A percentile compares a stretch with the other conserved stretches of the same genome.
Conservation (phyloP, 73 alveolate species). For the Paramecium sonneborni region DNA sequence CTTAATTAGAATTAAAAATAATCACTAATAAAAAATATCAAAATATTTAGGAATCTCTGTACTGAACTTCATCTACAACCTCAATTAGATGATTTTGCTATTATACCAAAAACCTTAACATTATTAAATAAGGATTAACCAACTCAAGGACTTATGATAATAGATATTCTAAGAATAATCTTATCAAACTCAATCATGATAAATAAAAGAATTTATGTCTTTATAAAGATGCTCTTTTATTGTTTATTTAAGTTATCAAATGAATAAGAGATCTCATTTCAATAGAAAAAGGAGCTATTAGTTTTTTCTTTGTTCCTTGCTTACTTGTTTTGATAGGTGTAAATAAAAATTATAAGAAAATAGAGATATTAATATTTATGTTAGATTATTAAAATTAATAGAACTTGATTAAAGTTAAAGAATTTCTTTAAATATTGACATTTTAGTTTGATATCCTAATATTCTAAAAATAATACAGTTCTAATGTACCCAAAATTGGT, state of each 20-base stretch:
- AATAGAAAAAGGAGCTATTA: constrained; percentile 26
- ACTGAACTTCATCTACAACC: constrained; percentile 51
- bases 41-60: constrained; percentile 54
- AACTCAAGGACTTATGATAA: neutral
- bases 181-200: neutral
- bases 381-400: neutral
- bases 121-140: constrained; percentile 11
- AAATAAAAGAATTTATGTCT: constrained; percentile 8
- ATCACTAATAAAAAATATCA: constrained; percentile 28
- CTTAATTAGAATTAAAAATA: constrained; percentile 2
- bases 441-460: neutral
- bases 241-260: neutral
- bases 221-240: constrained; percentile 12
- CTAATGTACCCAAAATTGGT: neutral
- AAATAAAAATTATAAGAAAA: constrained; percentile 28
- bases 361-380: constrained; percentile 13
- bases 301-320: neutral
- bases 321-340: neutral
- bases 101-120: constrained; percentile 36
- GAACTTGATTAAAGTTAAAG: neutral
- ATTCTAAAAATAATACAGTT: constrained; percentile 13
- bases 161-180: constrained; percentile 6
- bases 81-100: constrained; percentile 55
- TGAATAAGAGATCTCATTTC: neutral
- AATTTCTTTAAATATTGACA: neutral